Evolutionary conservation across 2,329 filamentous ascomycete genomes (phyloP).

Genomic region (Colletotrichum magnum): DNA sequence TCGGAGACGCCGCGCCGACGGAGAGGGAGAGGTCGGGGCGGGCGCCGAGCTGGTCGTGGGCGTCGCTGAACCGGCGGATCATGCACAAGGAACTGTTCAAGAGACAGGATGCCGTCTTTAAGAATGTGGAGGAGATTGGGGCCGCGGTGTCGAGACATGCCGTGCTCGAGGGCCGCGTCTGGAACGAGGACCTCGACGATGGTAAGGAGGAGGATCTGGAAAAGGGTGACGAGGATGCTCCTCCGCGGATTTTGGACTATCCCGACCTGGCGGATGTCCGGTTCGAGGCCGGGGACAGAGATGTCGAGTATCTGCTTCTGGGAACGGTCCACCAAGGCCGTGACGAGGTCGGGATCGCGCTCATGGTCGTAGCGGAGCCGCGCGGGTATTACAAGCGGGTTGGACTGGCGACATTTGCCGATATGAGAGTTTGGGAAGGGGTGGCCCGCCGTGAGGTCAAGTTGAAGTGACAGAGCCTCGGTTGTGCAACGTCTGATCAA

Average conservation of each 20-base stretch:
- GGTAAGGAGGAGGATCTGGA: not conserved
- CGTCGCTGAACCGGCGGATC: conserved; percentile 19
- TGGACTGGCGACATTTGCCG: not conserved
- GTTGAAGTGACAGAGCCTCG: not conserved
- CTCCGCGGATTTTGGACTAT: not conserved
- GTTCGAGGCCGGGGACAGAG: not conserved
- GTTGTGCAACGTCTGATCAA: no score
- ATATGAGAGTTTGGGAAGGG: conserved; percentile 5
- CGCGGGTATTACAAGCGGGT: conserved; percentile 6
- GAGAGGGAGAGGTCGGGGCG: not conserved
- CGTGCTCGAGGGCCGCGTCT: not conserved
- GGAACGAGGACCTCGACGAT: not conserved
- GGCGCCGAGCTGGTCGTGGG: conserved; percentile 38
- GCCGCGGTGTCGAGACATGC: not conserved
- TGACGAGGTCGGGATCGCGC: not conserved
- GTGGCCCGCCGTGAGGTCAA: not conserved
- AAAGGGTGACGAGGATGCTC: not conserved
- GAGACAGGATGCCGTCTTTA: conserved; percentile 4
- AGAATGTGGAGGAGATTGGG: not conserved
- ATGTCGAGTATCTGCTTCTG: conserved; percentile 1
- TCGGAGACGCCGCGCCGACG: not conserved
- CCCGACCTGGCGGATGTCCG: not conserved
- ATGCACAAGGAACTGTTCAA: conserved; percentile 9
- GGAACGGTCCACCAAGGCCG: not conserved
- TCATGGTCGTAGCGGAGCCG: not conserved